phyloP scores from a whole-genome alignment of 2,329 filamentous ascomycete genomes.

The Penicillium sp. region DNA sequence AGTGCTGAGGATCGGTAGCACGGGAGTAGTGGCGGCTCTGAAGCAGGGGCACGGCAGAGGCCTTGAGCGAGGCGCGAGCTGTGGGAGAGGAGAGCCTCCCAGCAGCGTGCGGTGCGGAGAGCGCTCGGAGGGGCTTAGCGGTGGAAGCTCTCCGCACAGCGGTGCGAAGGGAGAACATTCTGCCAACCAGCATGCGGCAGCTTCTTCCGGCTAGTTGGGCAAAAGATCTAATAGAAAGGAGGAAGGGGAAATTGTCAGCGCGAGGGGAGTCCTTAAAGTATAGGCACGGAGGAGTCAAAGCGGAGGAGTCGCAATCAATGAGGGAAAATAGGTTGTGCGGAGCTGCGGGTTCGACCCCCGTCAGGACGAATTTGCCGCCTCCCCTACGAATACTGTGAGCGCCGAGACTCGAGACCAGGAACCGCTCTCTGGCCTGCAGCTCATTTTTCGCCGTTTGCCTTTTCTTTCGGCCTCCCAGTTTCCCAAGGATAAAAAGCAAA shows the following conservation, averaged over 20 bases:
- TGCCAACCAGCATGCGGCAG: constrained; percentile 49
- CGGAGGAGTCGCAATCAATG: constrained; percentile 16
- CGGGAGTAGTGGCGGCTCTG: constrained; percentile 52
- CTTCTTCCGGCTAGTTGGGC: constrained; percentile 30
- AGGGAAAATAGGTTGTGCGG: constrained; percentile 25
- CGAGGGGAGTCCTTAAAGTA: constrained; percentile 27
- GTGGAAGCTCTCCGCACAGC: constrained; percentile 51
- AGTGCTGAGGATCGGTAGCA: constrained; percentile 55
- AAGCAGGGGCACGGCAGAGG: constrained; percentile 33
- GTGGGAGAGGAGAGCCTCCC: constrained; percentile 33
- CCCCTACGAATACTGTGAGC: constrained; percentile 17
- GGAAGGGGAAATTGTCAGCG: constrained; percentile 14
- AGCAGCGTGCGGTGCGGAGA: constrained; percentile 44
- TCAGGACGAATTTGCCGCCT: constrained; percentile 23
- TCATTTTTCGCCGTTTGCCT: constrained; percentile 1
- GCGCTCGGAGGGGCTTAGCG: constrained; percentile 45
- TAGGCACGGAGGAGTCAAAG: constrained; percentile 21
- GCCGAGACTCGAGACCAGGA: constrained; percentile 15
- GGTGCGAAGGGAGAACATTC: constrained; percentile 50
- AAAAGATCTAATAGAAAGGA: constrained; percentile 22
- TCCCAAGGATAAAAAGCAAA: background rate
- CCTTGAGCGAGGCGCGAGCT: constrained; percentile 31
- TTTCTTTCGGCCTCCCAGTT: constrained; percentile 1
- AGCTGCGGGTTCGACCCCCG: constrained; percentile 19
- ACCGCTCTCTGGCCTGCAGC: constrained; percentile 14